Evolutionary conservation across 768 basidiomycete species (phyloP).

Genomic region (Xerocomellus chrysenteron): DNA sequence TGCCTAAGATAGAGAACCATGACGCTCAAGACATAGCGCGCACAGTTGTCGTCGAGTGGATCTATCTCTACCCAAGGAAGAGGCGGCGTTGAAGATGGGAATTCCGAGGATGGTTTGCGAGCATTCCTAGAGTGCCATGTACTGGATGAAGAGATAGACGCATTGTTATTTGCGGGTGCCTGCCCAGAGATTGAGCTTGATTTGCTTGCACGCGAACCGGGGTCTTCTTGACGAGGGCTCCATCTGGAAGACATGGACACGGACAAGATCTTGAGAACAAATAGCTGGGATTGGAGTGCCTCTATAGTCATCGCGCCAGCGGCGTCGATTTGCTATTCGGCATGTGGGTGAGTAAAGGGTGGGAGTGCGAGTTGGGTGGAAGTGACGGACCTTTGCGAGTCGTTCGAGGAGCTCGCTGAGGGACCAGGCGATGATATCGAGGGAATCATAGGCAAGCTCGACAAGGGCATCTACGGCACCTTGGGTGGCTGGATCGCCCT

Average conservation of each 20-base stretch:
- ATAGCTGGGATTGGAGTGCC: conserved; percentile 82
- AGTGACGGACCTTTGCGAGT: conserved; percentile 61
- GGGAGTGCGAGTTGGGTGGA: not conserved
- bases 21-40: conserved; percentile 77
- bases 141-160: conserved; percentile 36
- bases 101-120: conserved; percentile 45
- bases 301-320: conserved; percentile 59
- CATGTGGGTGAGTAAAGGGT: conserved; percentile 12
- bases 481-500: conserved; percentile 71
- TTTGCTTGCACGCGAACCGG: conserved; percentile 44
- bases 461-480: conserved; percentile 77
- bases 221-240: conserved; percentile 45
- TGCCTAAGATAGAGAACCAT: conserved; percentile 82
- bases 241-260: conserved; percentile 78
- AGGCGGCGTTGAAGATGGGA: conserved; percentile 30
- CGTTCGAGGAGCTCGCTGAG: conserved; percentile 77
- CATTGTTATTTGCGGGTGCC: conserved; percentile 29
- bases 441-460: conserved; percentile 72
- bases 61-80: conserved; percentile 61
- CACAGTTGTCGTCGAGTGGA: conserved; percentile 78
- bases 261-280: conserved; percentile 78
- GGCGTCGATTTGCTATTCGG: conserved; percentile 50
- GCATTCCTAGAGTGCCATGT: conserved; percentile 26
- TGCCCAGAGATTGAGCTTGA: conserved; percentile 33
- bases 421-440: conserved; percentile 79